These are phyloP conservation scores for Skeletonema marinoi DNA, from an alignment of 108 stramenopile species.

Conservation along the genomic window DNA sequence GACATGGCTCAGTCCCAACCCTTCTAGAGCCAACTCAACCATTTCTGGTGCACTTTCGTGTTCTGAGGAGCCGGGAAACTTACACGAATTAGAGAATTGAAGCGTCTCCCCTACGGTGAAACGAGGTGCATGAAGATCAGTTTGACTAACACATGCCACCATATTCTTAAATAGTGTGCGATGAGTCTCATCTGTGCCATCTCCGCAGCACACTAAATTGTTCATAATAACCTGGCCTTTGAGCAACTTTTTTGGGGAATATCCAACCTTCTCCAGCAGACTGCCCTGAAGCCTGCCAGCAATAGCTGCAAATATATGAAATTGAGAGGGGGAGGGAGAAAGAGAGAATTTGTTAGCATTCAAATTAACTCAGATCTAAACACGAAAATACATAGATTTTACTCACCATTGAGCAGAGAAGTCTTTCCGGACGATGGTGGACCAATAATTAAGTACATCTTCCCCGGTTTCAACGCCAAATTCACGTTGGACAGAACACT, in stretches of 20 bases:
- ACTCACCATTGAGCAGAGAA: slow-evolving; percentile 22
- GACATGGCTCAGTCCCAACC: slow-evolving; percentile 61
- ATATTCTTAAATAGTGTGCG: slow-evolving; percentile 27
- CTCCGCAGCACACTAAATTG: slow-evolving; percentile 12
- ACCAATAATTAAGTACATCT: slow-evolving; percentile 51
- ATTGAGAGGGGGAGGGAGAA: neutral
- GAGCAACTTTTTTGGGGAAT: slow-evolving; percentile 13
- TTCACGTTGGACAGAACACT: slow-evolving; percentile 33
- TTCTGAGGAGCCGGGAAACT: slow-evolving; percentile 5
- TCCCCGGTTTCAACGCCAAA: slow-evolving; percentile 37
- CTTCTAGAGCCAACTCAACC: slow-evolving; percentile 43
- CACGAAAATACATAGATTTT: neutral
- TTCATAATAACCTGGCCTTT: slow-evolving; percentile 21
- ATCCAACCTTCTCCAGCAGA: neutral
- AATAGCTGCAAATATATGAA: slow-evolving; percentile 6
- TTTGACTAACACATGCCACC: slow-evolving; percentile 38
- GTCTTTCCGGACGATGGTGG: slow-evolving; percentile 37
- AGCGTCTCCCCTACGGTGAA: slow-evolving; percentile 44
- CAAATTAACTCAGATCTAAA: neutral
- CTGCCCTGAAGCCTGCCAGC: slow-evolving; percentile 24
- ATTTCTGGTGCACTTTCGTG: neutral
- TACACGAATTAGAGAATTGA: slow-evolving; percentile 23
- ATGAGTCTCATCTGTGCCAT: neutral
- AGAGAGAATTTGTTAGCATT: neutral
- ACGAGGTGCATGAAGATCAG: slow-evolving; percentile 36